Percentiles rank a stretch among this genome's conserved stretches.
These are phyloP conservation scores for Nicotiana tabacum DNA, from an alignment of 257 asterid genomes.

Conservation along the genomic window DNA sequence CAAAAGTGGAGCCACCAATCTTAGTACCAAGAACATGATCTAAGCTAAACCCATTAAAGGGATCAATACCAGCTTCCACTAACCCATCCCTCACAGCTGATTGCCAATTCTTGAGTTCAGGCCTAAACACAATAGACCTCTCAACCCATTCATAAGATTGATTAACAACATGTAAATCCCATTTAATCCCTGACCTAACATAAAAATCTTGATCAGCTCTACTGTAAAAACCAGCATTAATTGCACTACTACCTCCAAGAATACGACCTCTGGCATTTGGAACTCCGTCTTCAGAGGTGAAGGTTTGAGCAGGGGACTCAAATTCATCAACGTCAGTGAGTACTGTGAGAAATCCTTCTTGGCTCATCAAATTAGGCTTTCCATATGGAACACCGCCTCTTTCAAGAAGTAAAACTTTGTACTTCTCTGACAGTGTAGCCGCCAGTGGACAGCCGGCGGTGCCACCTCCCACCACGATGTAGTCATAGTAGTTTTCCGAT, in stretches of 20 bases:
- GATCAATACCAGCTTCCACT: slow-evolving; percentile 67
- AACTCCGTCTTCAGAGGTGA: slow-evolving; percentile 80
- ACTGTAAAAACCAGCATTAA: slow-evolving; percentile 80
- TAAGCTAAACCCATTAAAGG: slow-evolving; percentile 65
- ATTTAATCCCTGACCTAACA: slow-evolving; percentile 44
- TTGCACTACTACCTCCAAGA: slow-evolving; percentile 87
- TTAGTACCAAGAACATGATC: slow-evolving; percentile 80
- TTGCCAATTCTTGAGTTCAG: slow-evolving; percentile 72
- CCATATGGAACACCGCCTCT: slow-evolving; percentile 75
- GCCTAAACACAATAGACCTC: slow-evolving; percentile 70
- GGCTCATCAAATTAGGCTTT: slow-evolving; percentile 56
- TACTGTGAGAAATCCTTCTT: slow-evolving; percentile 60
- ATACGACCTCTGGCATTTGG: slow-evolving; percentile 91
- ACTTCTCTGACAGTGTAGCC: slow-evolving; percentile 61
- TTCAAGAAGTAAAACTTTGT: slow-evolving; percentile 73
- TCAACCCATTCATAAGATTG: slow-evolving; percentile 85
- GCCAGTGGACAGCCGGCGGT: slow-evolving; percentile 95
- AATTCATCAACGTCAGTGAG: slow-evolving; percentile 47
- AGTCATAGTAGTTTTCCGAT: slow-evolving; percentile 43
- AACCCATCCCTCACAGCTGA: slow-evolving; percentile 69
- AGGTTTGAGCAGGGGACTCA: slow-evolving; percentile 75
- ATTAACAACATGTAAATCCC: slow-evolving; percentile 58
- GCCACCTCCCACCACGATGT: slow-evolving; percentile 81
- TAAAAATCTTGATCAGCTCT: slow-evolving; percentile 47
- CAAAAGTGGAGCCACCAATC: slow-evolving; percentile 88